phyloP scores from a whole-genome alignment of 2,329 filamentous ascomycete species.

The Cladosporium velox region DNA sequence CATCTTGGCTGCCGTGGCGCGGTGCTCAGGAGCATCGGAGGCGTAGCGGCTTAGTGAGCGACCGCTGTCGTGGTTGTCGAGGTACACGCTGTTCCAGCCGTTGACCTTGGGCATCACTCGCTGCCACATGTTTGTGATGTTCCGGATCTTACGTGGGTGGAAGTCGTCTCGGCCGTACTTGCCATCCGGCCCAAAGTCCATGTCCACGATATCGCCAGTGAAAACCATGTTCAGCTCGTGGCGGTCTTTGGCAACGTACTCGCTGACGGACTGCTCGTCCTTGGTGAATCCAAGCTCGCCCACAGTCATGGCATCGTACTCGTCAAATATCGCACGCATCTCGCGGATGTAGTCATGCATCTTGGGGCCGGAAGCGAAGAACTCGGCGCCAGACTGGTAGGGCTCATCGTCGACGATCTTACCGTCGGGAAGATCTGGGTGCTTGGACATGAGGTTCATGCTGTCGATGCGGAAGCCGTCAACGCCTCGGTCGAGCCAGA shows the following conservation, averaged over 20 bases:
- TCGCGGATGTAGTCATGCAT: conserved; percentile 52
- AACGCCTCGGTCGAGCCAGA: conserved; percentile 75
- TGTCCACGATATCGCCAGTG: conserved; percentile 63
- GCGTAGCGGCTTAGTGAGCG: conserved; percentile 59
- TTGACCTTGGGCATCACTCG: conserved; percentile 59
- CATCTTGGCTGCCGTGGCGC: conserved; percentile 57
- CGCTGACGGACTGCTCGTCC: conserved; percentile 51
- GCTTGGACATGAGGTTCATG: conserved; percentile 30
- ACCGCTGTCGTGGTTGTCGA: conserved; percentile 66
- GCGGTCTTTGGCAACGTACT: conserved; percentile 54
- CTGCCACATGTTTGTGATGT: conserved; percentile 59
- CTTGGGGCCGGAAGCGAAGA: conserved; percentile 38
- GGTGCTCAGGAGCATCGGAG: conserved; percentile 50
- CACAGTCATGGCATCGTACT: conserved; percentile 53
- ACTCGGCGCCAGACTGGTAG: conserved; percentile 25
- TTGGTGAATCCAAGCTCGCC: conserved; percentile 52
- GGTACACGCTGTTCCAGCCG: conserved; percentile 65
- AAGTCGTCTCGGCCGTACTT: conserved; percentile 54
- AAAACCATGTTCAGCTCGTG: conserved; percentile 70
- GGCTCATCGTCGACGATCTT: conserved; percentile 22
- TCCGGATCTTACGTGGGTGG: conserved; percentile 49
- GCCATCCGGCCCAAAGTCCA: conserved; percentile 52
- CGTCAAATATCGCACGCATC: conserved; percentile 45
- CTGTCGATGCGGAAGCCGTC: conserved; percentile 44
- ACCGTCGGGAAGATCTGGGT: conserved; percentile 27